These are phyloP conservation scores for Vaccinium myrtillus DNA, from an alignment of 148 eudicot genomes.

Conservation along the genomic window DNA sequence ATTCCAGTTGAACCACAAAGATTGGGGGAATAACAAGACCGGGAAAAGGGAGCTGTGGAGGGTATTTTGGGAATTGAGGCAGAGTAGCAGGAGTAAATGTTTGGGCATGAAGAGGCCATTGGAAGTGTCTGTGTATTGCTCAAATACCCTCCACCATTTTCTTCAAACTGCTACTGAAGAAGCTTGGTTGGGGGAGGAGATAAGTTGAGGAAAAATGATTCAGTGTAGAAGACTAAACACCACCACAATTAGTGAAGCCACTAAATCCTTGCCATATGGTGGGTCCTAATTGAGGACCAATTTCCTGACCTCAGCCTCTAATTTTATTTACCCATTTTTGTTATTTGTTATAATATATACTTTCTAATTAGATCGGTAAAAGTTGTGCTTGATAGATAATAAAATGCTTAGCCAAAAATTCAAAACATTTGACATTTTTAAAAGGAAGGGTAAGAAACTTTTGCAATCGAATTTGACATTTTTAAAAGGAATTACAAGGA, in stretches of 20 bases:
- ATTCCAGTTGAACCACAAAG: conserved; percentile 31
- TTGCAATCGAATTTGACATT: no score
- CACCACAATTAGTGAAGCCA: not conserved
- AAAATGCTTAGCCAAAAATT: no score
- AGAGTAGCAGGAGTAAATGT: conserved; percentile 26
- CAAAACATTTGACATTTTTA: no score
- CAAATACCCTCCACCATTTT: conserved; percentile 13
- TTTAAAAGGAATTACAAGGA: no score
- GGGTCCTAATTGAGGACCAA: not conserved
- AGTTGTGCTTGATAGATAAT: no score
- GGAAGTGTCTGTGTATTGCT: conserved; percentile 10
- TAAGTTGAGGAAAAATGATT: conserved; percentile 15
- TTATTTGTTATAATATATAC: no score
- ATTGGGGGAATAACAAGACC: conserved; percentile 28
- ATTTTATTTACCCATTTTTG: no score
- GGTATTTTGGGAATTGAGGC: conserved; percentile 39
- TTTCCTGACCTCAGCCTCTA: no score
- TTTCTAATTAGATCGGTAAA: no score
- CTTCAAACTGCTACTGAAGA: not conserved
- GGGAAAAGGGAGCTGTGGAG: conserved; percentile 23
- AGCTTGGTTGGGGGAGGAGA: conserved; percentile 15
- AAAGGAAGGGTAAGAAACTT: no score
- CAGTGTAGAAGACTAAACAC: not conserved
- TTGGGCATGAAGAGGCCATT: conserved; percentile 47
- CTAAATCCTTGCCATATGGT: not conserved